phyloP scores from a whole-genome alignment of 257 asterid species.

The Scutellaria barbata region DNA sequence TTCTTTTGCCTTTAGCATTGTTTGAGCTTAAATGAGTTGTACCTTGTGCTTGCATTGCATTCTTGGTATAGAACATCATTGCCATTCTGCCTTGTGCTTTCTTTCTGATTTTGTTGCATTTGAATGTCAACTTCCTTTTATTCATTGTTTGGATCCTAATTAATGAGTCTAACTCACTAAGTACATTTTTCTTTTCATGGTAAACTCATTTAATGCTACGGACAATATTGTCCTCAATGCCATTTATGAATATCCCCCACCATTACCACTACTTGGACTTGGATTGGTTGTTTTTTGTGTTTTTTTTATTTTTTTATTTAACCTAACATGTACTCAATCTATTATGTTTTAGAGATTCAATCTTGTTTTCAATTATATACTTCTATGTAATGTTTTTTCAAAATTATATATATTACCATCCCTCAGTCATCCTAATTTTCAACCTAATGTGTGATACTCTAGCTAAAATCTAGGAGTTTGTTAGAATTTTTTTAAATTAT shows the following conservation, averaged over 20 bases:
- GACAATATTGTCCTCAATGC: slow-evolving; percentile 30
- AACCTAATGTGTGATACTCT: too few species aligned
- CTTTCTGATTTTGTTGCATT: slow-evolving; percentile 25
- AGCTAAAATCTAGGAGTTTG: too few species aligned
- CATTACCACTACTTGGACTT: background rate
- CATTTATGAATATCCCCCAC: slow-evolving; percentile 15
- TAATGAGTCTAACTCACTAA: slow-evolving; percentile 14
- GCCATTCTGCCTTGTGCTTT: slow-evolving; percentile 21
- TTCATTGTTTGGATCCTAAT: slow-evolving; percentile 25
- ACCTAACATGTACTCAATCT: too few species aligned
- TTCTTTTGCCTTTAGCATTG: slow-evolving; percentile 37
- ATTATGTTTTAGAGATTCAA: too few species aligned
- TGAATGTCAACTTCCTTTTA: slow-evolving; percentile 10
- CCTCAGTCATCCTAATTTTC: too few species aligned
- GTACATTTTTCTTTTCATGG: slow-evolving; percentile 40
- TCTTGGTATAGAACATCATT: slow-evolving; percentile 38
- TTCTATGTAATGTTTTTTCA: too few species aligned
- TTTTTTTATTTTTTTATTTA: too few species aligned
- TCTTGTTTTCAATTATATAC: too few species aligned
- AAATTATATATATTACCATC: too few species aligned
- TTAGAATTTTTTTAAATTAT: too few species aligned
- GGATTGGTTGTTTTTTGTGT: too few species aligned
- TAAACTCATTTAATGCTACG: slow-evolving; percentile 41
- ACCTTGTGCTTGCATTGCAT: slow-evolving; percentile 32
- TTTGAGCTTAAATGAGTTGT: slow-evolving; percentile 38